Percentiles rank a stretch among this genome's conserved stretches.
phyloP scores from a whole-genome alignment of 129 eudicot genomes.

The Smallanthus sonchifolius region DNA sequence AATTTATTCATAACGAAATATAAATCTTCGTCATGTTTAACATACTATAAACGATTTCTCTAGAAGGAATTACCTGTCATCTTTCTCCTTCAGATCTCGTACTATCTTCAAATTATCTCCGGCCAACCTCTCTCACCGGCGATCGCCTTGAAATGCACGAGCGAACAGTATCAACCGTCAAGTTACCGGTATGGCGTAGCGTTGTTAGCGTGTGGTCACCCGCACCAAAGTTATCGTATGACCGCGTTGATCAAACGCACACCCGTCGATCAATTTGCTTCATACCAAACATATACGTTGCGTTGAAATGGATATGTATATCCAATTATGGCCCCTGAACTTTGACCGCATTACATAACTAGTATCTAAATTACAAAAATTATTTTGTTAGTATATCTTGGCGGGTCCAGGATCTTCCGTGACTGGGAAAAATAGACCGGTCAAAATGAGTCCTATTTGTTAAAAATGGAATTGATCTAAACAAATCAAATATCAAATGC shows the following conservation, averaged over 20 bases:
- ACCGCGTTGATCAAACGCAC: background rate
- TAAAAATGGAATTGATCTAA: no score
- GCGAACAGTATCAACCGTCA: conserved; percentile 1
- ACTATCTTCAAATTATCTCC: background rate
- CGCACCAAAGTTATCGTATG: background rate
- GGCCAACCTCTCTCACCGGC: background rate
- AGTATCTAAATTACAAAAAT: no score
- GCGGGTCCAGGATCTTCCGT: no score
- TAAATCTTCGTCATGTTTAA: background rate
- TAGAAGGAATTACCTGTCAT: conserved; percentile 24
- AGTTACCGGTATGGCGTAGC: background rate
- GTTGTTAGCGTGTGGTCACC: background rate
- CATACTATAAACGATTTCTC: background rate
- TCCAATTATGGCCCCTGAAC: background rate
- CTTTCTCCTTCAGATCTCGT: conserved; percentile 4
- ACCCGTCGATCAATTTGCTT: background rate
- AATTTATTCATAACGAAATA: background rate
- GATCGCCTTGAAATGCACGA: background rate
- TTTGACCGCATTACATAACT: background rate
- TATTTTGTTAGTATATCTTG: no score
- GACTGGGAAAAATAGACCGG: no score
- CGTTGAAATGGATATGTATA: background rate
- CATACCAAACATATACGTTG: background rate
- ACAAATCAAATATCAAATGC: no score
- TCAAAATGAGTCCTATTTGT: no score